Base-by-base conservation (phyloP, 2,329 filamentous ascomycete genomes). In the Aspergillus thermomutatus region DNA sequence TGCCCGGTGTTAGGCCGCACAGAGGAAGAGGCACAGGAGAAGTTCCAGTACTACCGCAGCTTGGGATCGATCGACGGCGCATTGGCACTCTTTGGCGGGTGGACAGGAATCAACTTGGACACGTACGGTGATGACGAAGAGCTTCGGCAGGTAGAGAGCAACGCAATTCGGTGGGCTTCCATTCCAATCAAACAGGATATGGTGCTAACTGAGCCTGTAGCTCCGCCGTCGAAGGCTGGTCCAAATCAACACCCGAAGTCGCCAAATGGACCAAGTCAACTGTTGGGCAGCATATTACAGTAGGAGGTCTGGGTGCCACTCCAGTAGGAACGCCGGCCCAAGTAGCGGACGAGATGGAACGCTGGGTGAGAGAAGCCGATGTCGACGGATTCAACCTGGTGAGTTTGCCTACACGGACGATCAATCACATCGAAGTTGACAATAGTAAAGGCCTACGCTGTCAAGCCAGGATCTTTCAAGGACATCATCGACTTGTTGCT, bases 301-400 rank as follows among this genome's bases (percentile, higher is more conserved):
- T 90, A 11, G 88, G 88, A 4, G 88, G 88, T 1, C 80, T 89
- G 19, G 86, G 87, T 0, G 83, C 86, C 0, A 80, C 85, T 0
- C 71, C 86, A 2, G 84, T 90, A 0, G 88, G 88, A 0, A 89
- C 85, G 0, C 76, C 87, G 0, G 70, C 79, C 17, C 82, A 84
- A 61, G 86, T 90, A 1, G 88, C 86, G 0, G 87, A 91, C 66
- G 80, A 82, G 46, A 77, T 91, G 55, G 85, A 91, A 71, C 72
- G 77, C 0, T 91, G 88, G 87, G 77, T 90, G 0, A 66, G 76
- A 5, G 87, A 89, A 68, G 87, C 85, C 0, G 88, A 89, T 61
- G 82, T 91, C 1, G 88, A 91, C 66, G 88, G 88, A 0, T 91
- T 91, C 72, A 91, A 91, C 66, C 81, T 91, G 69, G 86, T 86